Conservation (phyloP, 2,329 filamentous ascomycete genomes). For the Penicillium sp. region DNA sequence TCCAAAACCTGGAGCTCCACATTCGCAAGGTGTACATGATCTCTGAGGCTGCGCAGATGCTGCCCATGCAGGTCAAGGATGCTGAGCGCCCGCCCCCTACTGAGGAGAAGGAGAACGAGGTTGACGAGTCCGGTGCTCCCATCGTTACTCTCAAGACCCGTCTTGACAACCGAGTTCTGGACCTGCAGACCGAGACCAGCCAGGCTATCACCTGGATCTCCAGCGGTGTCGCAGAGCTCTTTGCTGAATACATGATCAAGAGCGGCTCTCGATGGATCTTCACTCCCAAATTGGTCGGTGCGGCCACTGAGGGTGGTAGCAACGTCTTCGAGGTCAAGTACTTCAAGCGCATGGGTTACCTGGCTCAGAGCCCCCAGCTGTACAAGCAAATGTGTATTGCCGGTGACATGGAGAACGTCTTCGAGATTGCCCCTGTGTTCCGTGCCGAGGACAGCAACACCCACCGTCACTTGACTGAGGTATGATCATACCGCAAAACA, state of each 20-base stretch:
- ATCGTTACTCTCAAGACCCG: conserved; percentile 80
- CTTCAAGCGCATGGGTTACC: conserved; percentile 76
- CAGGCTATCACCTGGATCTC: conserved; percentile 79
- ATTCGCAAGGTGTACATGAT: conserved; percentile 81
- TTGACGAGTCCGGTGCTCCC: conserved; percentile 58
- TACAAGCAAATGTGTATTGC: conserved; percentile 70
- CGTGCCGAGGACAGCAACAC: conserved; percentile 69
- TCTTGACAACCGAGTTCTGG: conserved; percentile 88
- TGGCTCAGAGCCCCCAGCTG: conserved; percentile 65
- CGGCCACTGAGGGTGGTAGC: conserved; percentile 87
- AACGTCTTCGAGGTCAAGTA: conserved; percentile 91
- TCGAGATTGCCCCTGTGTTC: conserved; percentile 67
- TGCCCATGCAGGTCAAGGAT: conserved; percentile 62
- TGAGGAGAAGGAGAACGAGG: conserved; percentile 47
- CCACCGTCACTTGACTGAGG: conserved; percentile 64
- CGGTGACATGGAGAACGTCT: conserved; percentile 62
- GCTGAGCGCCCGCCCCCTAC: conserved; percentile 50
- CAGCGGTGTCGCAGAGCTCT: conserved; percentile 66
- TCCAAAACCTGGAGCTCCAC: conserved; percentile 82
- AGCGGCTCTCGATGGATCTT: conserved; percentile 81
- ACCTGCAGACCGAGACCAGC: conserved; percentile 87
- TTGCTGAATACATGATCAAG: conserved; percentile 74
- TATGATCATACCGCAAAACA: conserved; percentile 22
- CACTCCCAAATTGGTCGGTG: conserved; percentile 83
- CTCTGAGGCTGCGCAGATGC: conserved; percentile 59